Percentiles rank a stretch among this genome's conserved stretches.
Conservation (phyloP, 2,329 filamentous ascomycete genomes). For the Venturia pyrina region DNA sequence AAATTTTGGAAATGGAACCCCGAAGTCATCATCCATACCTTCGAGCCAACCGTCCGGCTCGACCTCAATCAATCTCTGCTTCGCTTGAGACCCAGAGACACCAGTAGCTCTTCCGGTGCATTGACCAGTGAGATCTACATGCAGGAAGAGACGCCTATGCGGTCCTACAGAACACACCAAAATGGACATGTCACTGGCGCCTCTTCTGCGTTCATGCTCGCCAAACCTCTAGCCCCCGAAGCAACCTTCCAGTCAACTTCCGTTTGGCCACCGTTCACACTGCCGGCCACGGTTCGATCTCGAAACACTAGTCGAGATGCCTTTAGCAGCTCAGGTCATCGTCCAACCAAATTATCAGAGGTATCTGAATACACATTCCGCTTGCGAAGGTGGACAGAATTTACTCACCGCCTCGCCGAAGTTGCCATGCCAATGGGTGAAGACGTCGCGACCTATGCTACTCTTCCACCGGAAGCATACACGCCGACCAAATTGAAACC, state of each 20-base stretch:
- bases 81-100: slow-evolving; percentile 21
- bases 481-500: slow-evolving; percentile 71
- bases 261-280: slow-evolving; percentile 65
- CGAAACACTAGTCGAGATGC: slow-evolving; percentile 38
- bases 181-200: slow-evolving; percentile 30
- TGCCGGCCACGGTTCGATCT: slow-evolving; percentile 54
- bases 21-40: slow-evolving; percentile 60
- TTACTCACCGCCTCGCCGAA: slow-evolving; percentile 29
- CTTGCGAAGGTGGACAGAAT: slow-evolving; percentile 62
- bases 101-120: slow-evolving; percentile 42
- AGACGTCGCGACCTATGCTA: slow-evolving; percentile 55
- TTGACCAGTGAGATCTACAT: slow-evolving; percentile 31
- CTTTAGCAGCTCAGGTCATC: slow-evolving; percentile 35
- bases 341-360: slow-evolving; percentile 44
- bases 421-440: slow-evolving; percentile 37
- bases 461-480: slow-evolving; percentile 64
- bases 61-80: slow-evolving; percentile 64
- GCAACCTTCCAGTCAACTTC: slow-evolving; percentile 27
- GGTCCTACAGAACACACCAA: slow-evolving; percentile 14
- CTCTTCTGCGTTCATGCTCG: slow-evolving; percentile 59
- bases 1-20: slow-evolving; percentile 56
- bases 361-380: slow-evolving; percentile 63
- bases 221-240: slow-evolving; percentile 39
- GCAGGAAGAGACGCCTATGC: slow-evolving; percentile 11
- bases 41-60: slow-evolving; percentile 58